Evolutionary conservation across 1,139 yeast genomes (phyloP).

Genomic region (Magnusiomyces suaveolens): DNA sequence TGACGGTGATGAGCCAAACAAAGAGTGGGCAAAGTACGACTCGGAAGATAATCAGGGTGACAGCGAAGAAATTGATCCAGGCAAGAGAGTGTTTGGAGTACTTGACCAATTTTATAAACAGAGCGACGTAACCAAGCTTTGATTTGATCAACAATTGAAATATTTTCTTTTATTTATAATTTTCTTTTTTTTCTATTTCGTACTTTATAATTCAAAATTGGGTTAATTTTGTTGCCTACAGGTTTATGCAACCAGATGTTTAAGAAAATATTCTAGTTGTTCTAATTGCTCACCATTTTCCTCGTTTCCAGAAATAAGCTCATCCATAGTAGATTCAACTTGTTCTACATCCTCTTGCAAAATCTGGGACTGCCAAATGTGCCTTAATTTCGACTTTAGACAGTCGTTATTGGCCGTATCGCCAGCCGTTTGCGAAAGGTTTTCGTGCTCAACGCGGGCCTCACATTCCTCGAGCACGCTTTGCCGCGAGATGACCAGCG

Average conservation of each 20-base stretch:
- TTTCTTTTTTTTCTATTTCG: too few species aligned
- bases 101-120: slow-evolving; percentile 67
- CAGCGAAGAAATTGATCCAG: slow-evolving; percentile 19
- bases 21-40: neutral
- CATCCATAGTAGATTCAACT: neutral
- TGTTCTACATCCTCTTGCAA: neutral
- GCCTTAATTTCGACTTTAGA: neutral
- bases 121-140: slow-evolving; percentile 13
- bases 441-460: neutral
- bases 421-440: neutral
- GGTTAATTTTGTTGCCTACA: too few species aligned
- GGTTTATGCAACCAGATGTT: too few species aligned
- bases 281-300: too few species aligned
- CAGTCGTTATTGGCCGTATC: neutral
- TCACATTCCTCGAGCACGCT: neutral
- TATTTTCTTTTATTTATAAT: too few species aligned
- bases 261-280: too few species aligned
- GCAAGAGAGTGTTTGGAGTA: slow-evolving; percentile 71
- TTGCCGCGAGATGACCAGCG: neutral
- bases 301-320: neutral
- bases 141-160: too few species aligned
- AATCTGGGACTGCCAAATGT: neutral
- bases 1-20: slow-evolving; percentile 5
- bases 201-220: too few species aligned
- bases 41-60: too few species aligned